A percentile compares a stretch with the other conserved stretches of the same genome.
Conservation (phyloP, 1,284 basidiomycete genomes). For the Puccinia novopanici region DNA sequence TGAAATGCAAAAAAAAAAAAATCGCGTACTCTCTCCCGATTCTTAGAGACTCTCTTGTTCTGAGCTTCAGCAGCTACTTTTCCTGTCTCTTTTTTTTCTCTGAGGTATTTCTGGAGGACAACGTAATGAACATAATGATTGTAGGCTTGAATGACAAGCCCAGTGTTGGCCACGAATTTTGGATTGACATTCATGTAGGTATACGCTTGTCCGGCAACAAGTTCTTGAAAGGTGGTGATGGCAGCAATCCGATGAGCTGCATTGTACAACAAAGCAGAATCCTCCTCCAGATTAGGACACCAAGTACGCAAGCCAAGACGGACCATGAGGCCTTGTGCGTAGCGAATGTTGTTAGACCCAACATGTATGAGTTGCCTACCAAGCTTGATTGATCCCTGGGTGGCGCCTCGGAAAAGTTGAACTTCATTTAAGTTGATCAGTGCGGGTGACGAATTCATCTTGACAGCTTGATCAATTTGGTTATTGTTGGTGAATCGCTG, state of each 20-base stretch:
- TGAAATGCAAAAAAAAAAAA: neutral
- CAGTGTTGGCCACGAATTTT: neutral
- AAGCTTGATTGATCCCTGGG: neutral
- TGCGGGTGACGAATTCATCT: neutral
- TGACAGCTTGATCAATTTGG: conserved; percentile 10
- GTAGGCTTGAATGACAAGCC: conserved; percentile 19
- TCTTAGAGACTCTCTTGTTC: conserved; percentile 1
- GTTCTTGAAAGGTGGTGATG: conserved; percentile 4
- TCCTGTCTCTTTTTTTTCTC: conserved; percentile 2
- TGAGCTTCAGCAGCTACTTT: conserved; percentile 6
- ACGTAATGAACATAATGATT: conserved; percentile 30
- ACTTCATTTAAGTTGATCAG: neutral
- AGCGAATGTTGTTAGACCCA: neutral
- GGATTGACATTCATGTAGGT: conserved; percentile 21
- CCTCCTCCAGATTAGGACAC: conserved; percentile 28
- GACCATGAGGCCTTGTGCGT: conserved; percentile 15
- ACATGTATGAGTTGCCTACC: conserved; percentile 11
- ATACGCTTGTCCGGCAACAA: neutral
- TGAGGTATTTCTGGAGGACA: conserved; percentile 11
- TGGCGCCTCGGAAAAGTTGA: neutral
- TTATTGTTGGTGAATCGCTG: neutral
- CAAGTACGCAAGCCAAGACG: conserved; percentile 5
- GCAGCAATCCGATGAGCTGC: conserved; percentile 16
- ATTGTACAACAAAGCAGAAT: conserved; percentile 17
- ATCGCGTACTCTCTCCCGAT: neutral